A percentile compares a stretch with the other conserved stretches of the same genome.
Evolutionary conservation across 345 rosid species (phyloP).

Genomic region (Gossypium rotundifolium): DNA sequence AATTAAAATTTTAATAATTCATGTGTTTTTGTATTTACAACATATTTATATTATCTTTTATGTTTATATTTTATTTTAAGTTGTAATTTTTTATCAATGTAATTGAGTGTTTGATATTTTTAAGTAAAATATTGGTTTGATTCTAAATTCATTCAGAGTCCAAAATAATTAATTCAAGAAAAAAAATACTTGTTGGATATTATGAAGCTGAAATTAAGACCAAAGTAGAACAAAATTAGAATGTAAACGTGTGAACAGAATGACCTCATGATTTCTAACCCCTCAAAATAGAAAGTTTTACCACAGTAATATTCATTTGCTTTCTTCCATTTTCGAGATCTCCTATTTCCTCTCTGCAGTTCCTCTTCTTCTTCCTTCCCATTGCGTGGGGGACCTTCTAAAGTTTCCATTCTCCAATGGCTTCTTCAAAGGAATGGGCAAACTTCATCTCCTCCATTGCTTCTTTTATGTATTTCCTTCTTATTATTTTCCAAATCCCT

Average conservation of each 20-base stretch:
- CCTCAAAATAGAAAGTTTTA: background rate
- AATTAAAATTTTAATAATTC: too few species aligned
- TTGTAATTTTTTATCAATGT: too few species aligned
- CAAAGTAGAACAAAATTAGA: background rate
- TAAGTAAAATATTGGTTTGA: too few species aligned
- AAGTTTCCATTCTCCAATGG: constrained; percentile 23
- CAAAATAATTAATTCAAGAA: too few species aligned
- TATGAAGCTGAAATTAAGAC: background rate
- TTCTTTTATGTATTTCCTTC: constrained; percentile 29
- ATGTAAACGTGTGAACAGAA: background rate
- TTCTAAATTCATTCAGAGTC: too few species aligned
- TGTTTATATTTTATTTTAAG: too few species aligned
- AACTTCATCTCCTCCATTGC: constrained; percentile 44
- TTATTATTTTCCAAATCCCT: constrained; percentile 72
- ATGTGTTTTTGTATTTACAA: too few species aligned
- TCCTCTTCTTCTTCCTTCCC: background rate
- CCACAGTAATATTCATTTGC: background rate
- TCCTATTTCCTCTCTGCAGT: background rate
- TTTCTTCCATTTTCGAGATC: background rate
- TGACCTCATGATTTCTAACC: background rate
- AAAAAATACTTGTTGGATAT: too few species aligned
- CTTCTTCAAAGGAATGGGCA: constrained; percentile 57
- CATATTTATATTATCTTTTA: too few species aligned
- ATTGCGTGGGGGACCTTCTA: background rate
- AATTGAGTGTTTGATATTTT: too few species aligned